A percentile compares a stretch with the other conserved stretches of the same genome.
Evolutionary conservation across 1,139 yeast species (phyloP).

Genomic region (Candida labiduridarum): DNA sequence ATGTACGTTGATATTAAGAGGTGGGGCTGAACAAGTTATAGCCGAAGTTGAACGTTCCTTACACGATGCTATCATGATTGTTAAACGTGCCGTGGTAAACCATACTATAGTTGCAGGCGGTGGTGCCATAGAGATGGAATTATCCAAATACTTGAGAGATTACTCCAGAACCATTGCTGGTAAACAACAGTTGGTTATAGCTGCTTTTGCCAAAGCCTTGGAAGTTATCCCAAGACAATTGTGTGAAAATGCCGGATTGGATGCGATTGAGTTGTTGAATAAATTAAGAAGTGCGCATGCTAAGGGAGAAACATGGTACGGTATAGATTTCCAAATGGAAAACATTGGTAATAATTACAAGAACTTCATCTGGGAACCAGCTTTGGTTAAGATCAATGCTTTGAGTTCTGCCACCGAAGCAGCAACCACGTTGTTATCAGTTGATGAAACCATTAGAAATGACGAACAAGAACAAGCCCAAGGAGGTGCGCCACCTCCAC

Average conservation of each 20-base stretch:
- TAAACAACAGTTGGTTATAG: conserved; percentile 88
- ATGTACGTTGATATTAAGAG: conserved; percentile 89
- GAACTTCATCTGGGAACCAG: conserved; percentile 96
- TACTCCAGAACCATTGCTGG: conserved; percentile 88
- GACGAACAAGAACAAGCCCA: conserved; percentile 55
- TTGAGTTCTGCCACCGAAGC: conserved; percentile 97
- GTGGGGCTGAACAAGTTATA: conserved; percentile 98
- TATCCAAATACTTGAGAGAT: conserved; percentile 86
- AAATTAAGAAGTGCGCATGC: conserved; percentile 92
- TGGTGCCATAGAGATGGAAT: conserved; percentile 98
- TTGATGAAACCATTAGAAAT: conserved; percentile 92
- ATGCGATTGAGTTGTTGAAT: conserved; percentile 89
- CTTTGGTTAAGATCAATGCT: conserved; percentile 93
- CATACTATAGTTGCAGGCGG: conserved; percentile 95
- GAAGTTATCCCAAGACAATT: conserved; percentile 97
- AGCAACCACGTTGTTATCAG: conserved; percentile 85
- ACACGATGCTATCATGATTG: conserved; percentile 98
- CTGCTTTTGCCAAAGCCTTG: conserved; percentile 91
- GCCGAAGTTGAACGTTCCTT: conserved; percentile 97
- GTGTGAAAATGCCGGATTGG: conserved; percentile 98
- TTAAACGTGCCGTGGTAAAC: conserved; percentile 89
- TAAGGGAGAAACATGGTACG: conserved; percentile 88
- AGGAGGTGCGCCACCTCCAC: conserved; percentile 49
- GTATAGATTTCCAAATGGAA: conserved; percentile 88
- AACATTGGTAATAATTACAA: conserved; percentile 82